These are phyloP conservation scores for Eucalyptus erythrocorys DNA, from an alignment of 345 rosid genomes.

Conservation along the genomic window DNA sequence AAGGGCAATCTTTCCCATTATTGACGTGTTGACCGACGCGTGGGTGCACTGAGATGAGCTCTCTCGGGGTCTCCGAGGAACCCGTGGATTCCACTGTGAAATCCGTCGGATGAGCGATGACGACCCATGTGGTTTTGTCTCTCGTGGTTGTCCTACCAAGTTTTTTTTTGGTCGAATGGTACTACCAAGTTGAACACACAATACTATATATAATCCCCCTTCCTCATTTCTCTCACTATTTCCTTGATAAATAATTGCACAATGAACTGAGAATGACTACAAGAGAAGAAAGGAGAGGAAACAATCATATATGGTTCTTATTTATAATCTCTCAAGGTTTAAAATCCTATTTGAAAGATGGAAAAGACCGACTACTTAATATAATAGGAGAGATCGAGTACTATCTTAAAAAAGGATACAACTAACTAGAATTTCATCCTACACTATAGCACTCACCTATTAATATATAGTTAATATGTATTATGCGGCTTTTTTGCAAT, in stretches of 20 bases:
- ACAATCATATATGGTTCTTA: neutral
- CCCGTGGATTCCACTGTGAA: neutral
- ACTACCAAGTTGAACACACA: neutral
- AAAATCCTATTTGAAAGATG: neutral
- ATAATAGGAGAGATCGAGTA: neutral
- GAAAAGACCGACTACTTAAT: neutral
- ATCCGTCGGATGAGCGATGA: neutral
- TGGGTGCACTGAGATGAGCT: neutral
- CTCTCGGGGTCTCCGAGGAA: neutral
- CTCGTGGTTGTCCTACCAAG: too few species aligned
- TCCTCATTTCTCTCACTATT: neutral
- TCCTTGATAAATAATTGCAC: neutral
- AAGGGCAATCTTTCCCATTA: neutral
- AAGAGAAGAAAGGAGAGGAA: neutral
- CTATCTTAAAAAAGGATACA: neutral
- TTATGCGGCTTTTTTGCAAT: neutral
- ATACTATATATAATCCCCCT: neutral
- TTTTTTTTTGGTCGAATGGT: too few species aligned
- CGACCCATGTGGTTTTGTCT: neutral
- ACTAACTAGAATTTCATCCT: neutral
- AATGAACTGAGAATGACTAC: neutral
- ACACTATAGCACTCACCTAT: neutral
- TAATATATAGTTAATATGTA: neutral
- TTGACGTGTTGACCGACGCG: neutral
- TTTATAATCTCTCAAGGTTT: neutral